Conservation (phyloP, 257 asterid genomes). For the Marsdenia floribunda region DNA sequence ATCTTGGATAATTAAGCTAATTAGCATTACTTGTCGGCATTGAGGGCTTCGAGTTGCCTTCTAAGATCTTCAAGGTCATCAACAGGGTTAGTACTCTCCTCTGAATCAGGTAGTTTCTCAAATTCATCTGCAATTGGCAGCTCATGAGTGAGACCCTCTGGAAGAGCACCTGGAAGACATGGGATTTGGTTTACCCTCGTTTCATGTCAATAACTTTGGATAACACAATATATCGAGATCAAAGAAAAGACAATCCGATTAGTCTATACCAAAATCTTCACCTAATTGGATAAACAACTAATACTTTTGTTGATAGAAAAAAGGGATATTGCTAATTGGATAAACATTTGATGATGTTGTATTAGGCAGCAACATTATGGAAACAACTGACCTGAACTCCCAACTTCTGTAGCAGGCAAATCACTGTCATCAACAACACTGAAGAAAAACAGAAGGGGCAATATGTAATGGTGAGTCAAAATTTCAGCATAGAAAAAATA, state of each 20-base stretch:
- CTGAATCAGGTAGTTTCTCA: slow-evolving; percentile 32
- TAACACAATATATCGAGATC: not conserved
- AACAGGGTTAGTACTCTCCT: slow-evolving; percentile 20
- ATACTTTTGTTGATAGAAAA: not conserved
- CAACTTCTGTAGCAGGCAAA: slow-evolving; percentile 27
- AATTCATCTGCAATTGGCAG: slow-evolving; percentile 84
- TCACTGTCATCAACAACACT: slow-evolving; percentile 77
- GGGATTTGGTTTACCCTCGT: not conserved
- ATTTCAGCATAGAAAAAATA: not conserved
- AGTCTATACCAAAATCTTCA: not conserved
- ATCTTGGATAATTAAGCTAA: not conserved
- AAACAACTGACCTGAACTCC: slow-evolving; percentile 50
- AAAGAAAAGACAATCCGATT: not conserved
- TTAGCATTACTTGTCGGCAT: slow-evolving; percentile 25
- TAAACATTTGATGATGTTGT: not conserved
- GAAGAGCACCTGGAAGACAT: slow-evolving; percentile 48
- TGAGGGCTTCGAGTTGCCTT: slow-evolving; percentile 82
- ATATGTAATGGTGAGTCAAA: slow-evolving; percentile 2
- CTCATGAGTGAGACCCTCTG: slow-evolving; percentile 83
- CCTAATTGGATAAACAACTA: not conserved
- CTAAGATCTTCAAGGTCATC: slow-evolving; percentile 88
- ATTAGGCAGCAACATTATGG: not conserved
- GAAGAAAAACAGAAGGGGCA: slow-evolving; percentile 34
- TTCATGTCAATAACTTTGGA: not conserved
- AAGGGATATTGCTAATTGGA: not conserved